Conservation (phyloP, 2,329 filamentous ascomycete species). For the Monosporascus sp. region DNA sequence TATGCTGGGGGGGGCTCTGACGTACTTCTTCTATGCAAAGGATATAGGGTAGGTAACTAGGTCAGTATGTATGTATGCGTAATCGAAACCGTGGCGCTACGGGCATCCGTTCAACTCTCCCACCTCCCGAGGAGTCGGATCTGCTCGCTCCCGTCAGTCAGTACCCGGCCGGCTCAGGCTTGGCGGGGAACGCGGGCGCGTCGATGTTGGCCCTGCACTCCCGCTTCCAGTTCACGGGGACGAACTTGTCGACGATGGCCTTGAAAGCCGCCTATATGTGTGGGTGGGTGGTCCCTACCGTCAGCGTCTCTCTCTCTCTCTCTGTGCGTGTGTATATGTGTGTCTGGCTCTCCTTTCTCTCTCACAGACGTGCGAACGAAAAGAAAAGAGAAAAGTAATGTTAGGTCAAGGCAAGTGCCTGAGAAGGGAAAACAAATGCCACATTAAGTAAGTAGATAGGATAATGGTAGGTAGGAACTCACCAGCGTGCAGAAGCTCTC, state of each 20-base stretch:
- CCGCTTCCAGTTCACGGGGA: conserved; percentile 69
- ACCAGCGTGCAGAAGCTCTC: conserved; percentile 86
- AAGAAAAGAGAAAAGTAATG: background rate
- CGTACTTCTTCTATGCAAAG: too few species aligned
- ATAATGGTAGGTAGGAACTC: conserved; percentile 26
- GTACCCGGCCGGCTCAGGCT: conserved; percentile 49
- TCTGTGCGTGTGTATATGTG: too few species aligned
- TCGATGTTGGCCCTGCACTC: conserved; percentile 44
- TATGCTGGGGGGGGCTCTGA: too few species aligned
- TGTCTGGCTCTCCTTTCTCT: background rate
- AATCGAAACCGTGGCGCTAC: too few species aligned
- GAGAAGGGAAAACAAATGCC: too few species aligned
- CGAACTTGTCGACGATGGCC: conserved; percentile 83
- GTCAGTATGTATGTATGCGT: too few species aligned
- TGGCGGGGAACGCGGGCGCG: conserved; percentile 39
- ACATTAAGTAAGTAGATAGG: background rate
- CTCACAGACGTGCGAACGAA: background rate
- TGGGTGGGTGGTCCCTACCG: conserved; percentile 1
- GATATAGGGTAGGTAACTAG: too few species aligned
- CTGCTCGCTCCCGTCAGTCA: conserved; percentile 10
- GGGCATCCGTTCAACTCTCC: too few species aligned
- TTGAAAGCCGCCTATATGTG: conserved; percentile 74
- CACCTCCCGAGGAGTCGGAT: too few species aligned
- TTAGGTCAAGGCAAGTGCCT: too few species aligned
- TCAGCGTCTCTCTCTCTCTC: background rate